phyloP scores from a whole-genome alignment of 768 basidiomycete genomes.

The Cantharellus cinnabarinus region DNA sequence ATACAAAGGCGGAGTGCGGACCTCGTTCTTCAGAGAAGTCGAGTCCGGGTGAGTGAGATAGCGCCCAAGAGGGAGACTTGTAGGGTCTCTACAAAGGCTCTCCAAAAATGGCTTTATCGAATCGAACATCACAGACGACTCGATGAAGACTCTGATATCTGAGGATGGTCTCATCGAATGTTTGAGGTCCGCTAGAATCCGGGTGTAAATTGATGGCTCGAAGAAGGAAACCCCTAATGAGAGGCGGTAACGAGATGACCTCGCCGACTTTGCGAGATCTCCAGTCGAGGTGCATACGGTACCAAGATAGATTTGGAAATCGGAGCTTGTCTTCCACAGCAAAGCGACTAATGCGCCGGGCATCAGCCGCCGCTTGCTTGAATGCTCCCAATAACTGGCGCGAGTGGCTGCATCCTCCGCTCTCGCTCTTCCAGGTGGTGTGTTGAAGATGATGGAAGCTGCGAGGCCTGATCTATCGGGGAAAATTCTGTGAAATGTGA shows the following conservation, averaged over 20 bases:
- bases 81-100: constrained; percentile 32
- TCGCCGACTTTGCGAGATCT: constrained; percentile 29
- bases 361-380: constrained; percentile 35
- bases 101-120: constrained; percentile 48
- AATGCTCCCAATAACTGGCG: constrained; percentile 38
- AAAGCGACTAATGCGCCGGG: constrained; percentile 46
- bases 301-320: constrained; percentile 29
- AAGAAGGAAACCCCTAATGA: constrained; percentile 39
- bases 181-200: constrained; percentile 11
- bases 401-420: constrained; percentile 21
- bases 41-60: constrained; percentile 27
- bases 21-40: constrained; percentile 8
- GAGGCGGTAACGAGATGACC: constrained; percentile 17
- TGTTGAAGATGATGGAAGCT: constrained; percentile 24
- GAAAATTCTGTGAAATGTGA: constrained; percentile 2
- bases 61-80: constrained; percentile 31
- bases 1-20: constrained; percentile 34
- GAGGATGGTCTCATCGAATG: constrained; percentile 5
- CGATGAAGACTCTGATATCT: constrained; percentile 25
- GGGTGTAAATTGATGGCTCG: constrained; percentile 33
- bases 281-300: constrained; percentile 23
- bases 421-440: constrained; percentile 39
- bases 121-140: constrained; percentile 46
- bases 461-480: constrained; percentile 27
- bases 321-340: constrained; percentile 19